Evolutionary conservation across 139 green algal genomes (phyloP), one percentile per base, ranked within the genome.

Genomic region (Trebouxia sp.): DNA sequence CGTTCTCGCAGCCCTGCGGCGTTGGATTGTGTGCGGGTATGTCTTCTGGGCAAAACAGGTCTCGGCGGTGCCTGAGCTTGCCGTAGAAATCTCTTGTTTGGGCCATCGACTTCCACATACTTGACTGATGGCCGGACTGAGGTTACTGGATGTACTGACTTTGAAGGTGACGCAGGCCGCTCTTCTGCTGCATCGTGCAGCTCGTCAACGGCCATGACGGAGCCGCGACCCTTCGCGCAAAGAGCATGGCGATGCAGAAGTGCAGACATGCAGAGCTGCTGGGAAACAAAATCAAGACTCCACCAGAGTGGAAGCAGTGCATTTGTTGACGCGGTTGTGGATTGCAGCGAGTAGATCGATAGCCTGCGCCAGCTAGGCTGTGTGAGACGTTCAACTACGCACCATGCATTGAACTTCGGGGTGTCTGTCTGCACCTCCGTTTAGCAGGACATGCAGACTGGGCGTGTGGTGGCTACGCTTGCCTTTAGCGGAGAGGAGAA

Each of bases 61-160:
- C 62, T 32, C 5, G 62, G 62, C 14, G 62, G 62, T 45, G 62
- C 35, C 11, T 30, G 20, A 5, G 62, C 62, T n/a, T 72, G 62
- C 12, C 62, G 32, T 28, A 72, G 35, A 43, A 72, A 72, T 22
- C 62, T 32, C 62, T 72, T 72, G 62, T 43, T 72, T 22, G 62
- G 62, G 43, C 62, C 62, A 20, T 45, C 62, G 32, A 72, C 62
- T 15, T 72, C 62, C 4, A 72, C 62, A n/a, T 72, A 72, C 62
- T 45, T 72, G 12, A 43, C 35, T 20, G 62, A 72, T 14, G 62
- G 62, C 28, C 62, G 62, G 28, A 72, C 37, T 12, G 62, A 72
- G 3, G 62, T 28, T 1, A 45, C 62, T 72, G 62, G 15, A n/a
- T 72, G 62, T 35, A 35, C 6, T 24, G 28, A 8, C 24, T 35